These are phyloP conservation scores for Fusarium heterosporum DNA, from an alignment of 2,329 filamentous ascomycete species.

Conservation along the genomic window DNA sequence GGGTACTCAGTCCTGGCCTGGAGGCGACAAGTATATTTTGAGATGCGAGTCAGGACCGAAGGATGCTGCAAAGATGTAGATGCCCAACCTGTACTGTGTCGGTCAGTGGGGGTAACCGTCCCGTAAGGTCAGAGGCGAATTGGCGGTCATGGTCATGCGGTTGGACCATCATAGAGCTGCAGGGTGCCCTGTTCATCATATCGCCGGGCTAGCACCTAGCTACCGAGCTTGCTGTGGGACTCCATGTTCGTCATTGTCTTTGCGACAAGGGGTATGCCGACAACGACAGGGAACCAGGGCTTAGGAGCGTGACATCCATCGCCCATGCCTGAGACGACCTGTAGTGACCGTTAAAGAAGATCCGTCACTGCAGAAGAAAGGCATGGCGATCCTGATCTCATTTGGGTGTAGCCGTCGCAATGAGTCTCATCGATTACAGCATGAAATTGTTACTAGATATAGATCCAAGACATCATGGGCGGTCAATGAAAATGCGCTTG, in stretches of 20 bases:
- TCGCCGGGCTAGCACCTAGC: constrained; percentile 44
- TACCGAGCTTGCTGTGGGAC: constrained; percentile 47
- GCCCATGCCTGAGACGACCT: constrained; percentile 21
- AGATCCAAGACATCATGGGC: not conserved
- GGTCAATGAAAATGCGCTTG: not conserved
- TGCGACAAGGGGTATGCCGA: constrained; percentile 33
- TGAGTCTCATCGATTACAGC: not conserved
- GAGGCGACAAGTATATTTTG: constrained; percentile 1
- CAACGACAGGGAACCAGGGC: constrained; percentile 19
- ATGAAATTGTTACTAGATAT: not conserved
- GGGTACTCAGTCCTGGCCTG: not conserved
- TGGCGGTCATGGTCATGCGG: constrained; percentile 42
- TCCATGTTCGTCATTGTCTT: constrained; percentile 47
- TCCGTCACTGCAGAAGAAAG: not conserved
- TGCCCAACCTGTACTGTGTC: constrained; percentile 20
- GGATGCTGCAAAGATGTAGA: constrained; percentile 12
- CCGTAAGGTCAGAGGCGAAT: constrained; percentile 18
- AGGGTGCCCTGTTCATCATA: constrained; percentile 42
- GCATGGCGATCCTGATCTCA: not conserved
- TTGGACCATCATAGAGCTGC: constrained; percentile 34
- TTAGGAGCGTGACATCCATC: constrained; percentile 25
- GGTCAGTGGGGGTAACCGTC: constrained; percentile 21
- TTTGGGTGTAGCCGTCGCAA: not conserved
- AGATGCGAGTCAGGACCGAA: constrained; percentile 25
- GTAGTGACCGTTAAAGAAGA: too few relatives aligned